These are phyloP conservation scores for Cercospora janseana DNA, from an alignment of 2,329 filamentous ascomycete genomes.

Conservation along the genomic window DNA sequence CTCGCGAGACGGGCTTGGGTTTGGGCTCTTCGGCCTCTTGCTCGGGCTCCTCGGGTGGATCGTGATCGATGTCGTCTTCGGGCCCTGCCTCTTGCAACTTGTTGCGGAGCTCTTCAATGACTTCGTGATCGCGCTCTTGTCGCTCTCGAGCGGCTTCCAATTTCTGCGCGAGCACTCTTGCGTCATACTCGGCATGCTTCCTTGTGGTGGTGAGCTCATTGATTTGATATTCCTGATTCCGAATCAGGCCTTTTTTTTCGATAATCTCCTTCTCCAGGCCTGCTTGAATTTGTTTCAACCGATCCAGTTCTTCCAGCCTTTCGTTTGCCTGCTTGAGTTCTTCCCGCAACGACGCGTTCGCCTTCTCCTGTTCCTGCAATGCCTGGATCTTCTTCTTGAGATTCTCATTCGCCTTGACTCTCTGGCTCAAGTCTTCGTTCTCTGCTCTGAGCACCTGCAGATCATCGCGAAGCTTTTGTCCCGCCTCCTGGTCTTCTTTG, in stretches of 20 bases:
- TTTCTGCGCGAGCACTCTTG: slow-evolving; percentile 47
- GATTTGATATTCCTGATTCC: slow-evolving; percentile 53
- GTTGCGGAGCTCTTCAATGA: slow-evolving; percentile 48
- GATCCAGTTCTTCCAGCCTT: slow-evolving; percentile 46
- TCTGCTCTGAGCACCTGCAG: slow-evolving; percentile 50
- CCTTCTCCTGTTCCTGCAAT: slow-evolving; percentile 49
- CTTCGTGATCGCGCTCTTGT: slow-evolving; percentile 49
- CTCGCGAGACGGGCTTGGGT: slow-evolving; percentile 9
- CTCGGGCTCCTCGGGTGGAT: slow-evolving; percentile 18
- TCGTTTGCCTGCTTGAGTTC: slow-evolving; percentile 48
- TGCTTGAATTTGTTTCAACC: slow-evolving; percentile 45
- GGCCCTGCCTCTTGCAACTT: slow-evolving; percentile 45
- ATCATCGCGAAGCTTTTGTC: slow-evolving; percentile 51
- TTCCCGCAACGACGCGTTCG: slow-evolving; percentile 44
- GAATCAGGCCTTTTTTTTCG: slow-evolving; percentile 50
- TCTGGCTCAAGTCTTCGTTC: slow-evolving; percentile 50
- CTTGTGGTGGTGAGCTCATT: slow-evolving; percentile 51
- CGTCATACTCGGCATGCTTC: slow-evolving; percentile 50
- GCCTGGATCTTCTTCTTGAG: slow-evolving; percentile 55
- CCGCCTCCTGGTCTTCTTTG: slow-evolving; percentile 45
- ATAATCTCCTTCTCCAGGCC: slow-evolving; percentile 52
- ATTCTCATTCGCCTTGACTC: slow-evolving; percentile 53
- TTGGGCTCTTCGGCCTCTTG: slow-evolving; percentile 18
- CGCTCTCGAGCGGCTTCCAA: slow-evolving; percentile 49
- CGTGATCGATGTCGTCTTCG: slow-evolving; percentile 32